These are phyloP conservation scores for Arthonia radiata DNA, from an alignment of 495 filamentous ascomycete species.

Conservation along the genomic window DNA sequence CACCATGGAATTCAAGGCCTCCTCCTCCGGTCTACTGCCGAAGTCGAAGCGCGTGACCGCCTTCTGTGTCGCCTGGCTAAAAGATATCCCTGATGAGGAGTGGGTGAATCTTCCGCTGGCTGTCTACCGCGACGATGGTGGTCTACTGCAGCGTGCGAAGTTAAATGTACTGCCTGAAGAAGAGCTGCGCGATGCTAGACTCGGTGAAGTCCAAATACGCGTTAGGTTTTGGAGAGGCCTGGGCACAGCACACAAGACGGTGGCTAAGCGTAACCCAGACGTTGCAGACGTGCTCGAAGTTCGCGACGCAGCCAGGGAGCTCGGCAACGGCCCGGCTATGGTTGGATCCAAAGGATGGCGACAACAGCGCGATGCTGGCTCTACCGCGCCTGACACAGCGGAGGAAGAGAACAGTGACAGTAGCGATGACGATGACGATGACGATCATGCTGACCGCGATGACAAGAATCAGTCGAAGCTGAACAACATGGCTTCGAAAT, in stretches of 20 bases:
- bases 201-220: slow-evolving; percentile 29
- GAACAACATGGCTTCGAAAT: slow-evolving; percentile 1
- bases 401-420: slow-evolving; percentile 1
- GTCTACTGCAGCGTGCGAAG: slow-evolving; percentile 9
- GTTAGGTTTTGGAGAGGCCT: slow-evolving; percentile 32
- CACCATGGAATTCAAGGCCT: slow-evolving; percentile 29
- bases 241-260: slow-evolving; percentile 26
- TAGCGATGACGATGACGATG: slow-evolving; percentile 1
- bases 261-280: slow-evolving; percentile 19
- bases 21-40: slow-evolving; percentile 14
- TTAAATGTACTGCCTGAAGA: slow-evolving; percentile 10
- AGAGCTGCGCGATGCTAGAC: slow-evolving; percentile 20
- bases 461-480: slow-evolving; percentile 2
- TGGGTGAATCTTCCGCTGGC: neutral
- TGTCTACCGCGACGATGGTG: neutral
- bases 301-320: slow-evolving; percentile 32
- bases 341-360: too few species aligned
- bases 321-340: too few species aligned
- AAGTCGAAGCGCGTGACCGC: slow-evolving; percentile 29
- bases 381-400: slow-evolving; percentile 2
- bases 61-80: slow-evolving; percentile 40
- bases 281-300: slow-evolving; percentile 36
- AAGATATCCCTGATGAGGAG: slow-evolving; percentile 27
- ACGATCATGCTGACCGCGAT: slow-evolving; percentile 4
- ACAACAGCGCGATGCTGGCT: slow-evolving; percentile 10